Evolutionary conservation across 371 early-diverging fungal genomes (phyloP), one percentile per base, ranked within the genome.

Genomic region (Chytridiales sp.): DNA sequence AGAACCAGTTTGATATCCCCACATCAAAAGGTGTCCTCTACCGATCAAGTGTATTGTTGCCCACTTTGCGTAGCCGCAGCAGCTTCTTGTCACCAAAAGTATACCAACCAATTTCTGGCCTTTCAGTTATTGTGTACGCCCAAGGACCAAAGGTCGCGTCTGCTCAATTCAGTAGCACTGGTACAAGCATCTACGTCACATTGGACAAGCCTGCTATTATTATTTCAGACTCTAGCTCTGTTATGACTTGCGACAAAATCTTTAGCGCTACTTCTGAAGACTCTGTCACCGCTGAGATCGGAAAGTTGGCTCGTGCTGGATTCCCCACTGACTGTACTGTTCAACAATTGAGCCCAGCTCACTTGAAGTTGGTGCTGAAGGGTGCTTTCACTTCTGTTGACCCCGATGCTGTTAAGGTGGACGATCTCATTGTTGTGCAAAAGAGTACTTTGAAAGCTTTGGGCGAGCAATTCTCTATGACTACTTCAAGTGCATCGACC

Each of bases 131-230:
- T 3, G 64, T 64, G 3, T 42, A 19, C 19, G 51, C 64, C 3
- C 27, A 46, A 8, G 64, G 24, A 22, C 64, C 58, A 22, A 38
- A 38, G 21, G 53, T 43, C 9, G 36, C 52, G 13, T 22, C 39
- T 26, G 64, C 64, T 3, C 31, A 58, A 27, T 64, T 64, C 47
- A n/a, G 41, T 4, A 29, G 43, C 22, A 34, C 51, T 17, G 64
- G 64, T 19, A 51, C 56, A 9, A 46, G 58, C 36, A 64, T 64
- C 26, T 58, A 51, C 41, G 59, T 64, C 27, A 47, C 38, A 19
- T 24, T 64, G 24, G 59, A 58, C 52, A 24, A 36, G 1, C 64
- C 57, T 4, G 64, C 64, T 11, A 22, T 42, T n/a, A 32, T 64
- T 9, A 58, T 64, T 26, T n/a, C n/a, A n/a, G 40, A 58, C 51